Conservation (phyloP, 306 rosid species). For the Fragaria ananassa region DNA sequence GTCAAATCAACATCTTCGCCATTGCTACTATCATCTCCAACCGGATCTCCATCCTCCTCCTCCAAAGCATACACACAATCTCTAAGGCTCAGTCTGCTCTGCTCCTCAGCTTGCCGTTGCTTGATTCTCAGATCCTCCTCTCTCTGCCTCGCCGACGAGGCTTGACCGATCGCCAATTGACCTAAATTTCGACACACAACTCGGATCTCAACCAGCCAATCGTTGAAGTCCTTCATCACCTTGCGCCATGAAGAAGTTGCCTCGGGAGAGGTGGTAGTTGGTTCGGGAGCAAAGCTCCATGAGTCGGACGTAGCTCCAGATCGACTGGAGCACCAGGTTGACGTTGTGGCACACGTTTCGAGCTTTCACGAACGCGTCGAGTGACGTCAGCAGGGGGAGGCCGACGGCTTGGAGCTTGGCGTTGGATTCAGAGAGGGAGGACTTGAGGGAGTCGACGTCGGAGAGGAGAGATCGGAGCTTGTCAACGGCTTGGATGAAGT, state of each 20-base stretch:
- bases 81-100: constrained; percentile 87
- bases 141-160: constrained; percentile 90
- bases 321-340: too few relatives aligned
- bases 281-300: too few relatives aligned
- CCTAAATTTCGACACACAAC: constrained; percentile 86
- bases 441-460: too few relatives aligned
- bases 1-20: constrained; percentile 89
- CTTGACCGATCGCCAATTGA: constrained; percentile 88
- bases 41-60: constrained; percentile 77
- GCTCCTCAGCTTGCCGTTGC: constrained; percentile 99
- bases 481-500: too few relatives aligned
- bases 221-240: constrained; percentile 88
- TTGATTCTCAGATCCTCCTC: constrained; percentile 95
- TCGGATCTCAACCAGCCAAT: constrained; percentile 98
- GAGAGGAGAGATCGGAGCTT: too few relatives aligned
- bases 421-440: too few relatives aligned
- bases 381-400: too few relatives aligned
- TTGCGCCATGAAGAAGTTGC: constrained; percentile 2
- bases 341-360: too few relatives aligned
- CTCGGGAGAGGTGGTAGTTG: too few relatives aligned
- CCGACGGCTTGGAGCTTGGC: too few relatives aligned
- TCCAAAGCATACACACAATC: constrained; percentile 88
- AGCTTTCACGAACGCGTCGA: too few relatives aligned
- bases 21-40: constrained; percentile 40
- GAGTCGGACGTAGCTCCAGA: too few relatives aligned